A percentile compares a stretch with the other conserved stretches of the same genome.
Evolutionary conservation across 495 filamentous ascomycete species (phyloP).

Genomic region (Rhizodiscina lignyota): DNA sequence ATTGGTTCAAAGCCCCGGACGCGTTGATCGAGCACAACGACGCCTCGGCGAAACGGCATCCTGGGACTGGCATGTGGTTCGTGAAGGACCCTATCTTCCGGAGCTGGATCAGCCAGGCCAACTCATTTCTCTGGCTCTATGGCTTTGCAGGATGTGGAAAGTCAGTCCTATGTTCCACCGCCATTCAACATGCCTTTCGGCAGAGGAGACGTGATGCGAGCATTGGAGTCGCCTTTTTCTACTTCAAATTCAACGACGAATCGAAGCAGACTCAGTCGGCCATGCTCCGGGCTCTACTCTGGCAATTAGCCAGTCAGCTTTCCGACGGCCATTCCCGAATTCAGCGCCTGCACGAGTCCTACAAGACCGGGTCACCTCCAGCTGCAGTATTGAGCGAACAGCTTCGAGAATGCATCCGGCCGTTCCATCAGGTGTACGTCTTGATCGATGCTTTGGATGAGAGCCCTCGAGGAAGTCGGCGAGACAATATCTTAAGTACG

Average conservation of each 20-base stretch:
- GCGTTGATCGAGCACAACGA: constrained; percentile 17
- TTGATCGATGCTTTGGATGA: too few relatives aligned
- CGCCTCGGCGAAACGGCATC: constrained; percentile 13
- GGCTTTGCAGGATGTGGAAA: constrained; percentile 28
- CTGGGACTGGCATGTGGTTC: constrained; percentile 19
- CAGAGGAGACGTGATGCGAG: constrained; percentile 6
- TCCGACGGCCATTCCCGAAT: too few relatives aligned
- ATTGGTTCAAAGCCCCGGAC: constrained; percentile 21
- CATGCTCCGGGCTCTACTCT: constrained; percentile 23
- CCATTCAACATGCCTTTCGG: constrained; percentile 16
- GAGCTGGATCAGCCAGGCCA: constrained; percentile 18
- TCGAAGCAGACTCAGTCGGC: constrained; percentile 14
- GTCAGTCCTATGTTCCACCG: constrained; percentile 23
- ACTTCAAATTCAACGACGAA: constrained; percentile 24
- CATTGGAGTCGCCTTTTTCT: constrained; percentile 27
- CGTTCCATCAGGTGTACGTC: too few relatives aligned
- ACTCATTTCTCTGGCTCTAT: constrained; percentile 25
- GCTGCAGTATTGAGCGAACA: too few relatives aligned
- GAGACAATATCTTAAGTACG: constrained; percentile 12
- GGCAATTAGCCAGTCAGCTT: constrained; percentile 22
- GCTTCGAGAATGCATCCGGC: too few relatives aligned
- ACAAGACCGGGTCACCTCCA: too few relatives aligned
- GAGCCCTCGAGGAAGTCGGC: constrained; percentile 13
- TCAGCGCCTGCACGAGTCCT: too few relatives aligned
- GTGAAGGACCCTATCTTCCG: constrained; percentile 14